Percentiles rank a stretch among this genome's conserved stretches.
Evolutionary conservation across 2,329 filamentous ascomycete genomes (phyloP).

Genomic region (Capronia americana): DNA sequence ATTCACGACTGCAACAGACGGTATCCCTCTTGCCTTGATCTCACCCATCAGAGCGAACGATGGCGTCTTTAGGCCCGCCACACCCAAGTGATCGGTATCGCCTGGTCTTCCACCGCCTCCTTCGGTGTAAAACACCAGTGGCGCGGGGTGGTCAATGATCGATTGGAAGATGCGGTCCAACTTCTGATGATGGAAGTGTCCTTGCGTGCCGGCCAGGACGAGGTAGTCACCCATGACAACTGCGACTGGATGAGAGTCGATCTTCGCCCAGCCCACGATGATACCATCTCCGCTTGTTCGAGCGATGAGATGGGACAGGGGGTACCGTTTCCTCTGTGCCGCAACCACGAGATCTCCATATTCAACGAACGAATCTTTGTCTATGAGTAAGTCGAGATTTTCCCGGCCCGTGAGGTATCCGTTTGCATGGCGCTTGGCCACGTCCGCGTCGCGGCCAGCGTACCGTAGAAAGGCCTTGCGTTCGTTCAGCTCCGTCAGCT

Average conservation of each 20-base stretch:
- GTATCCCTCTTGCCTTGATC: constrained; percentile 35
- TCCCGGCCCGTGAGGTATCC: constrained; percentile 35
- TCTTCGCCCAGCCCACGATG: constrained; percentile 36
- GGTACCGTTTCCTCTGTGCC: constrained; percentile 34
- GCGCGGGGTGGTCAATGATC: constrained; percentile 35
- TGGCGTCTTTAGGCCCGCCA: constrained; percentile 33
- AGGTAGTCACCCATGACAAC: constrained; percentile 35
- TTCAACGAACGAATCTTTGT: constrained; percentile 34
- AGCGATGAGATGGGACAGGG: constrained; percentile 33
- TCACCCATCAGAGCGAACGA: constrained; percentile 34
- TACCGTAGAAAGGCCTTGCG: constrained; percentile 33
- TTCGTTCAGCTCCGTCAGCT: constrained; percentile 35
- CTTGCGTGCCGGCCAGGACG: constrained; percentile 35
- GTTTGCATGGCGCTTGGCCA: constrained; percentile 35
- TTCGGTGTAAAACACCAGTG: constrained; percentile 34
- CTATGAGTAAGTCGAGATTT: constrained; percentile 33
- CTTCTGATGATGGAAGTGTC: constrained; percentile 34
- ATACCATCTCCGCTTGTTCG: constrained; percentile 35
- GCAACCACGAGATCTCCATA: constrained; percentile 33
- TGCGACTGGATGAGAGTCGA: constrained; percentile 33
- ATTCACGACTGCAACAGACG: constrained; percentile 34
- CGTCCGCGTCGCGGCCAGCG: constrained; percentile 30
- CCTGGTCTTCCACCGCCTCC: constrained; percentile 34
- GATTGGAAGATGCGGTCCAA: constrained; percentile 36
- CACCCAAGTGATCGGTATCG: constrained; percentile 32